phyloP scores from a whole-genome alignment of 768 basidiomycete genomes.

The Lentinula sp. region DNA sequence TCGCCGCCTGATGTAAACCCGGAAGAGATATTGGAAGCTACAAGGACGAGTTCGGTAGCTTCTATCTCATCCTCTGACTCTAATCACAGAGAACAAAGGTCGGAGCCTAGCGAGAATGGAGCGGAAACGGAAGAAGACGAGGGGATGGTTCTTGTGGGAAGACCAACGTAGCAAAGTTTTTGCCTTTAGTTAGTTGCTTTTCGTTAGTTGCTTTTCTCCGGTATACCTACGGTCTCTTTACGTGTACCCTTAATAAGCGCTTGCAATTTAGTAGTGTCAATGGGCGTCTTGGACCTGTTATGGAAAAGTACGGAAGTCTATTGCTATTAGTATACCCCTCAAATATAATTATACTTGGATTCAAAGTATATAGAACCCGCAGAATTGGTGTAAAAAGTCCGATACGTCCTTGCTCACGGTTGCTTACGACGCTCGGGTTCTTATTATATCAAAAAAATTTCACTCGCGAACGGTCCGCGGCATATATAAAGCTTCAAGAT shows the following conservation, averaged over 20 bases:
- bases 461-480: not conserved
- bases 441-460: not conserved
- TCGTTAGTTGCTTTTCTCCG: not conserved
- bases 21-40: conserved; percentile 6
- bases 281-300: not conserved
- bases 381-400: not conserved
- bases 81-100: conserved; percentile 24
- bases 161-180: conserved; percentile 31
- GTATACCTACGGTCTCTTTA: not conserved
- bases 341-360: not conserved
- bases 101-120: conserved; percentile 54
- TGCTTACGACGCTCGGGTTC: not conserved
- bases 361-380: not conserved
- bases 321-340: not conserved
- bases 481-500: not conserved
- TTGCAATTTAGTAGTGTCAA: not conserved
- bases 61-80: conserved; percentile 27
- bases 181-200: not conserved
- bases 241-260: not conserved
- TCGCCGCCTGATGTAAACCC: not conserved
- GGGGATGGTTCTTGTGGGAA: conserved; percentile 72
- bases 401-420: not conserved
- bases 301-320: not conserved
- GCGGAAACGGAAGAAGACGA: conserved; percentile 81
- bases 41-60: conserved; percentile 18